Base-by-base conservation (phyloP, 495 filamentous ascomycete genomes). In the Aspergillus indologenus region DNA sequence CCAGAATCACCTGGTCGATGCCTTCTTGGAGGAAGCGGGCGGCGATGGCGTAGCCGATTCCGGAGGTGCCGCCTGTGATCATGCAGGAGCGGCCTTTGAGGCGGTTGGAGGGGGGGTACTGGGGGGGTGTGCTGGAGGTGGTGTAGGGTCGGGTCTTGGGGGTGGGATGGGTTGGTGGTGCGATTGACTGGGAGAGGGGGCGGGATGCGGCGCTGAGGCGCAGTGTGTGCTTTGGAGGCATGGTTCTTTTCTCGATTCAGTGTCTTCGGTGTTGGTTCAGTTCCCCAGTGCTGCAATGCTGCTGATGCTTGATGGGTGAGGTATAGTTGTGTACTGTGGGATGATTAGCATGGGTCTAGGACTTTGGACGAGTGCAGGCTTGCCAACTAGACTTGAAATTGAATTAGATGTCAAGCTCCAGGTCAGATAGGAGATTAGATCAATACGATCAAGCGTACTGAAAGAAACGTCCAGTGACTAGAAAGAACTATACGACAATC, bases 21-120 rank as follows among this genome's bases (percentile, higher is more conserved):
- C 87, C 87, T 56, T 89, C 80, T 22, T 65, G 64, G 15, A 89
- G 83, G 65, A 94, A 88, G 3, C 83, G 73, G 20, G 73, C 68
- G 5, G 90, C 89, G 60, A 93, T 90, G 21, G 82, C 76, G 50
- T 76, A 76, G n/a, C 86, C 86, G 59, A 89, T 87, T 0, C 86
- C 86, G 7, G 84, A 82, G 19, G 82, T 82, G 0, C 79, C 84
- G 23, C 86, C 86, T 5, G 85, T 88, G 58, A 89, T 79, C 65
- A 89, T 70, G 59, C 74, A 79, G 49, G 68, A 78, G 53, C 79
- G 78, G 40, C 72, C 74, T 17, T 64, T 52, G 31, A 83, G 72
- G 19, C 72, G 66, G 17, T 56, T 60, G 23, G 67, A 56, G 42
- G 63, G 18, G 40, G 21, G 21, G 49, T 49, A 57, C 24, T 29